Evolutionary conservation across 352 stramenopile genomes (phyloP).

Genomic region (Globisporangium perplexum): DNA sequence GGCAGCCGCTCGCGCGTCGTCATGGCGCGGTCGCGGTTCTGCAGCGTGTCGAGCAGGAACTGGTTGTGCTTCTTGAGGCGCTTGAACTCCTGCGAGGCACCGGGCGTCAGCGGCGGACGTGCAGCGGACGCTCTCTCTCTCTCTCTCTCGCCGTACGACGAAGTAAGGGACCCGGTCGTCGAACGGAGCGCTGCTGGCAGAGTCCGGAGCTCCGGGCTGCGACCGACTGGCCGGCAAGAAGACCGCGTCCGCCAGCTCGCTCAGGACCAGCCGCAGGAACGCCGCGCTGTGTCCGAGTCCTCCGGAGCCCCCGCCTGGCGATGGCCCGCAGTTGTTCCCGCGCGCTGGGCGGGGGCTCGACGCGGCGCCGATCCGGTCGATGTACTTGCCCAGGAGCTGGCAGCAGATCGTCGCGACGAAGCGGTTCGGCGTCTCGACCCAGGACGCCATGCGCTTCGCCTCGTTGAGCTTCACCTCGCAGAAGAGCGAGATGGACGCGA

Average conservation of each 20-base stretch:
- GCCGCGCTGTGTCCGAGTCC: constrained; percentile 26
- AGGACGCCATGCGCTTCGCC: constrained; percentile 66
- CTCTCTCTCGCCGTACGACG: constrained; percentile 19
- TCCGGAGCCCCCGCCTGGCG: no score
- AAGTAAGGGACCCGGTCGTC: constrained; percentile 53
- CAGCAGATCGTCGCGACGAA: constrained; percentile 73
- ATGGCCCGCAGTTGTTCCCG: constrained; percentile 4
- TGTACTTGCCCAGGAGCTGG: constrained; percentile 64
- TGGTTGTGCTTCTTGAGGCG: constrained; percentile 42
- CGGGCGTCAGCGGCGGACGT: not conserved
- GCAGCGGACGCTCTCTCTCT: no score
- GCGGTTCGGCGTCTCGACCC: constrained; percentile 63
- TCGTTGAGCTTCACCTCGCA: constrained; percentile 80
- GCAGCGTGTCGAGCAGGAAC: constrained; percentile 40
- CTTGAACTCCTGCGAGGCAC: constrained; percentile 45
- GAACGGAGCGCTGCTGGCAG: constrained; percentile 9
- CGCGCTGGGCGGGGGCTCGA: not conserved
- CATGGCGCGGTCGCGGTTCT: constrained; percentile 40
- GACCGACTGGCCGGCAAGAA: constrained; percentile 27
- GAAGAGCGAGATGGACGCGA: constrained; percentile 62
- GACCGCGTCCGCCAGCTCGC: constrained; percentile 44
- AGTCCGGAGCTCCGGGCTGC: not conserved
- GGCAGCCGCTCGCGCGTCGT: constrained; percentile 37
- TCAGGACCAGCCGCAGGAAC: constrained; percentile 49
- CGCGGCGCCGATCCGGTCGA: constrained; percentile 17